Percentiles rank a stretch among this genome's conserved stretches.
These are phyloP conservation scores for Stagonosporopsis tanaceti DNA, from an alignment of 2,329 filamentous ascomycete genomes.

Conservation along the genomic window DNA sequence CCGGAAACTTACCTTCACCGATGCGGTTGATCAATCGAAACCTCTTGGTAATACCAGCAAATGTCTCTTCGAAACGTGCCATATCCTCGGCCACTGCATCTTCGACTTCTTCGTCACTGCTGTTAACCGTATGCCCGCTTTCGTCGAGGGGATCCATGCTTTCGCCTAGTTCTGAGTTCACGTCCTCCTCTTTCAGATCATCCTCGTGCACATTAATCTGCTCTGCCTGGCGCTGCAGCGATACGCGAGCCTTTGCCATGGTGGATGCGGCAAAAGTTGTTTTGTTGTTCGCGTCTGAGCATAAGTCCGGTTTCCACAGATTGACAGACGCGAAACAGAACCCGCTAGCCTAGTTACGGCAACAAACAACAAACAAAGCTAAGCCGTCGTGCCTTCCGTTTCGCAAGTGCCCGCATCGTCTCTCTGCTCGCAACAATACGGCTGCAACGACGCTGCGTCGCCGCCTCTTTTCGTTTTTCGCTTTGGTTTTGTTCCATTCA, in stretches of 20 bases:
- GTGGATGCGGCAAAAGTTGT: slow-evolving; percentile 17
- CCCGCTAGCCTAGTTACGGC: slow-evolving; percentile 15
- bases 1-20: slow-evolving; percentile 75
- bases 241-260: slow-evolving; percentile 46
- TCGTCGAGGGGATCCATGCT: slow-evolving; percentile 59
- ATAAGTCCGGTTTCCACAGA: slow-evolving; percentile 4
- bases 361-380: slow-evolving; percentile 32
- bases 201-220: slow-evolving; percentile 40
- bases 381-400: slow-evolving; percentile 19
- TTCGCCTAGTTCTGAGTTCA: slow-evolving; percentile 55
- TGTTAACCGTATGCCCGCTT: slow-evolving; percentile 57
- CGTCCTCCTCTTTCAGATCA: slow-evolving; percentile 47
- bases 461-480: slow-evolving; percentile 25
- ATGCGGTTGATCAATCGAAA: slow-evolving; percentile 96
- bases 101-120: slow-evolving; percentile 67
- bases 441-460: slow-evolving; percentile 26
- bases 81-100: slow-evolving; percentile 82
- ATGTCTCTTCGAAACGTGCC: slow-evolving; percentile 79
- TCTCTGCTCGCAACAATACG: slow-evolving; percentile 22
- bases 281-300: slow-evolving; percentile 18
- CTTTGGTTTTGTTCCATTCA: slow-evolving; percentile 19
- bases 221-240: slow-evolving; percentile 37
- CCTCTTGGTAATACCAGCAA: slow-evolving; percentile 81
- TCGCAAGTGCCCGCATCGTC: slow-evolving; percentile 19
- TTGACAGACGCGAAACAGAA: slow-evolving; percentile 18